Percentiles rank a stretch among this genome's conserved stretches.
Conservation (phyloP, 225 moss, liverwort and hornwort genomes). For the Ulota crispa region DNA sequence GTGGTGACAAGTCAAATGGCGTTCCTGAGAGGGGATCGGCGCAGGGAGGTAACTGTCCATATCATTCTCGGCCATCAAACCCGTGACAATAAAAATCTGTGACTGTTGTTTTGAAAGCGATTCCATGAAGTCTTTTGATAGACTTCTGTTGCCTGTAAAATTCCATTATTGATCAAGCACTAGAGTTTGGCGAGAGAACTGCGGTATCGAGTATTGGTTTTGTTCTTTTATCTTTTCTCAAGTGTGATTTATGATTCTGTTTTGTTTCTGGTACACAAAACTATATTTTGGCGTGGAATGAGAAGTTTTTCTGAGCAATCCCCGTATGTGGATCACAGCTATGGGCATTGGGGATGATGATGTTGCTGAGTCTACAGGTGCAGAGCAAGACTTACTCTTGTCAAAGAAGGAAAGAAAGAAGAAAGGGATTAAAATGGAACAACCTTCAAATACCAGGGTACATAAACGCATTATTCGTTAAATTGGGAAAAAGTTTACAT, state of each 20-base stretch:
- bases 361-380: constrained; percentile 54
- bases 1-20: constrained; percentile 45
- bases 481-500: too few relatives aligned
- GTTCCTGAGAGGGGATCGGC: constrained; percentile 46
- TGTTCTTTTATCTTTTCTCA: background rate
- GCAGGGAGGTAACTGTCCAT: constrained; percentile 54
- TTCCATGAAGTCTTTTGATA: background rate
- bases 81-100: constrained; percentile 9
- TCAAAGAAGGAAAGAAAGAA: constrained; percentile 48
- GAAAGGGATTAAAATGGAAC: constrained; percentile 25
- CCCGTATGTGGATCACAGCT: constrained; percentile 21
- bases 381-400: constrained; percentile 42
- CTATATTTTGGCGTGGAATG: background rate
- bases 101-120: background rate
- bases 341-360: constrained; percentile 71
- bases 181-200: background rate
- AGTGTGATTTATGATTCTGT: background rate
- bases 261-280: background rate
- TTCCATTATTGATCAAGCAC: background rate
- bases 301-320: constrained; percentile 4
- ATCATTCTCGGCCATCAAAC: constrained; percentile 48
- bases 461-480: too few relatives aligned
- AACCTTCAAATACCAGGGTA: constrained; percentile 49
- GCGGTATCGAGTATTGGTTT: too few relatives aligned
- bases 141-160: background rate